These are phyloP conservation scores for Colletotrichum incanum DNA, from an alignment of 2,329 filamentous ascomycete genomes.

Conservation along the genomic window DNA sequence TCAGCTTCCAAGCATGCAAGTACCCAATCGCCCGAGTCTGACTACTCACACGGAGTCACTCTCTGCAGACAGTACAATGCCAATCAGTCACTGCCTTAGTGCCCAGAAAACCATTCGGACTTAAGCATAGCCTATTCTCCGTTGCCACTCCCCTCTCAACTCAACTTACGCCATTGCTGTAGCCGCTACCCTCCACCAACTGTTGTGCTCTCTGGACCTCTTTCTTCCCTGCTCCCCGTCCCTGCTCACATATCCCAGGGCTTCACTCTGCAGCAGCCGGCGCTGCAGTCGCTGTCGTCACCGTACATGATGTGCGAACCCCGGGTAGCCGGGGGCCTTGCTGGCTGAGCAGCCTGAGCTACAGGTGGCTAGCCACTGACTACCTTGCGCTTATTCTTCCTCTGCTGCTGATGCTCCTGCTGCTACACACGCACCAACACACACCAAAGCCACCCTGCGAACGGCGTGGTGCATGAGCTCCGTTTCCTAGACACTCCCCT, in stretches of 20 bases:
- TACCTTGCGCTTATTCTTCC: neutral
- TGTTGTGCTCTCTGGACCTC: neutral
- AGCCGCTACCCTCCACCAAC: neutral
- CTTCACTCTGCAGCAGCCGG: neutral
- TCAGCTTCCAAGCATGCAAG: neutral
- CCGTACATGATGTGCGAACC: slow-evolving; percentile 12
- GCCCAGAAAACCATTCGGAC: neutral
- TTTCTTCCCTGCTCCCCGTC: slow-evolving; percentile 4
- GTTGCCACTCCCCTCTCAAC: slow-evolving; percentile 10
- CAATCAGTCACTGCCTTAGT: neutral
- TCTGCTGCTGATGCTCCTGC: neutral
- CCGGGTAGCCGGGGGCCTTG: neutral
- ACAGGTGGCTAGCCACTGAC: neutral
- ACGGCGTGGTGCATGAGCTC: neutral
- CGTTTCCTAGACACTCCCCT: neutral
- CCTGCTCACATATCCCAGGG: neutral
- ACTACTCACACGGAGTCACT: neutral
- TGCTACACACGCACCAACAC: neutral
- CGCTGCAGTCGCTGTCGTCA: slow-evolving; percentile 26
- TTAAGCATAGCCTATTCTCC: neutral
- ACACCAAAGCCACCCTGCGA: neutral
- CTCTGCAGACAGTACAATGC: neutral
- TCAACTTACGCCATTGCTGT: slow-evolving; percentile 7
- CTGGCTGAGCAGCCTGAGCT: slow-evolving; percentile 3
- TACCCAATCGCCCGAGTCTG: neutral